Conservation (phyloP, 2,329 filamentous ascomycete genomes). For the Dactylellina parvicollis region DNA sequence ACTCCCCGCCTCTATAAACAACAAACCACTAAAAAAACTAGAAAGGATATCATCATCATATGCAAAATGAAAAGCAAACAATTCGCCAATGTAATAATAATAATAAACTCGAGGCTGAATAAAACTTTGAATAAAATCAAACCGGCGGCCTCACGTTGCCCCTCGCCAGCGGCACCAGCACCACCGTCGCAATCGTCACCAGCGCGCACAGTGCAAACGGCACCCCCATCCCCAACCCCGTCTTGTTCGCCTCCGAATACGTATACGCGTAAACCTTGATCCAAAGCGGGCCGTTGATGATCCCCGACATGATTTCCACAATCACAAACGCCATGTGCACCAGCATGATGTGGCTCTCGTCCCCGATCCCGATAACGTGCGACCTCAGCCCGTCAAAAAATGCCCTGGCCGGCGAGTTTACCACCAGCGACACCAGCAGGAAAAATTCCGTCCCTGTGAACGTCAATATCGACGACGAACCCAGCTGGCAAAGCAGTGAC, state of each 20-base stretch:
- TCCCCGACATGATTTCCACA: constrained; percentile 46
- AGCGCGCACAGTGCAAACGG: constrained; percentile 45
- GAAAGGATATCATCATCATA: too few species aligned
- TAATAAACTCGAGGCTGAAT: neutral
- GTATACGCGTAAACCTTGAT: constrained; percentile 49
- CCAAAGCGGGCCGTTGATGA: constrained; percentile 50
- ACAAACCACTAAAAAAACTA: too few species aligned
- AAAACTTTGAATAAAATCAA: neutral
- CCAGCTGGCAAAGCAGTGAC: constrained; percentile 11
- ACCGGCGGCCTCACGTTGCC: constrained; percentile 3
- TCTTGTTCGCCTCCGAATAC: constrained; percentile 45
- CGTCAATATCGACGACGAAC: constrained; percentile 19
- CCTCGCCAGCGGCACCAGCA: constrained; percentile 27
- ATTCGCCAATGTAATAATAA: too few species aligned
- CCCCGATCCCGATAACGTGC: constrained; percentile 29
- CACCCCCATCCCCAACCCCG: constrained; percentile 46
- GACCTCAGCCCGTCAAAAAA: constrained; percentile 47
- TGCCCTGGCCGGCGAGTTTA: constrained; percentile 34
- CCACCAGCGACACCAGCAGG: constrained; percentile 31
- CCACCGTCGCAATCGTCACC: constrained; percentile 19
- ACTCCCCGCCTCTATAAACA: too few species aligned
- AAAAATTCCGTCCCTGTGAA: constrained; percentile 25
- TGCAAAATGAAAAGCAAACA: too few species aligned
- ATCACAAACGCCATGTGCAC: constrained; percentile 50
- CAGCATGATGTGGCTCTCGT: constrained; percentile 46